Conservation (phyloP, 768 basidiomycete species). For the Hygrocybe coccinea region DNA sequence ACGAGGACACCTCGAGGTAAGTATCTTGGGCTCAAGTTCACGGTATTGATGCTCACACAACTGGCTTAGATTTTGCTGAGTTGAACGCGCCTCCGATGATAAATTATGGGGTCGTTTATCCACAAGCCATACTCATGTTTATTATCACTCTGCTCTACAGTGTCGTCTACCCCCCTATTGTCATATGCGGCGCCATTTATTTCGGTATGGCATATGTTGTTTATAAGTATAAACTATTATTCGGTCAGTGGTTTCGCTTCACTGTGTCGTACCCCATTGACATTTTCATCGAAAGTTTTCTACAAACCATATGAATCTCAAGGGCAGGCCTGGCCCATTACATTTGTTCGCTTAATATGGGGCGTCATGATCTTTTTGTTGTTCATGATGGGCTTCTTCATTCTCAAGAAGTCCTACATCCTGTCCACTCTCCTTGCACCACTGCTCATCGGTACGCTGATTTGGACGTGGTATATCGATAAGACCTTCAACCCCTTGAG, state of each 20-base stretch:
- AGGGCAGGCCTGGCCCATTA: slow-evolving; percentile 97
- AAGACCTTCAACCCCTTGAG: slow-evolving; percentile 66
- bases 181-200: slow-evolving; percentile 92
- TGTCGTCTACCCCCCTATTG: slow-evolving; percentile 90
- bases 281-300: slow-evolving; percentile 60
- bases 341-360: slow-evolving; percentile 88
- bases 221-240: slow-evolving; percentile 96
- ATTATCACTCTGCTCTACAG: slow-evolving; percentile 93
- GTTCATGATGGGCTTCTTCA: slow-evolving; percentile 97
- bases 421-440: slow-evolving; percentile 62
- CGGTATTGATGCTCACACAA: not conserved
- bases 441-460: slow-evolving; percentile 65
- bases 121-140: slow-evolving; percentile 93
- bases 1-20: slow-evolving; percentile 89
- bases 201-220: slow-evolving; percentile 95
- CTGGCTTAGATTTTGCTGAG: slow-evolving; percentile 78
- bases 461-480: slow-evolving; percentile 79
- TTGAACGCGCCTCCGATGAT: slow-evolving; percentile 97
- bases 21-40: slow-evolving; percentile 10
- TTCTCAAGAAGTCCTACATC: slow-evolving; percentile 46
- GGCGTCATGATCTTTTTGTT: slow-evolving; percentile 88
- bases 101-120: slow-evolving; percentile 96
- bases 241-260: slow-evolving; percentile 52
- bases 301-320: slow-evolving; percentile 98
- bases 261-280: slow-evolving; percentile 1